These are phyloP conservation scores for Skeletonema menzelii DNA, from an alignment of 108 stramenopile genomes.

Conservation along the genomic window DNA sequence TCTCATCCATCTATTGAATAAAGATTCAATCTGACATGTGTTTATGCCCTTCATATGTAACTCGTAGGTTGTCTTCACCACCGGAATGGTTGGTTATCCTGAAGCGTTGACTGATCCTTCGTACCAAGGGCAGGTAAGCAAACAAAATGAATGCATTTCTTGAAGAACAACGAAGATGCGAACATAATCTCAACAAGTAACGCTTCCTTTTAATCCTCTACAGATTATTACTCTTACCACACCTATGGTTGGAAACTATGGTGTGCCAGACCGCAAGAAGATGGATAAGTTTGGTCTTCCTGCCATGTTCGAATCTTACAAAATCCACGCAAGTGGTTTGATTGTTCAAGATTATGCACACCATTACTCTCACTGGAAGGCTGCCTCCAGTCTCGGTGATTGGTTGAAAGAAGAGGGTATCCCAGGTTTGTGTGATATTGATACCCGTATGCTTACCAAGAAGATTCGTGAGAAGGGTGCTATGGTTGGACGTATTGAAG, in stretches of 20 bases:
- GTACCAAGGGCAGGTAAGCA: slow-evolving; percentile 92
- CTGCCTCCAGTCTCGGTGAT: slow-evolving; percentile 87
- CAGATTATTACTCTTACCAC: slow-evolving; percentile 90
- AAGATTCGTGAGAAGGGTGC: slow-evolving; percentile 96
- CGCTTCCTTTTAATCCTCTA: neutral
- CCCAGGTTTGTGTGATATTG: slow-evolving; percentile 93
- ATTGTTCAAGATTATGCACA: slow-evolving; percentile 93
- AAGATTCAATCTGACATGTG: neutral
- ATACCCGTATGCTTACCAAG: slow-evolving; percentile 96
- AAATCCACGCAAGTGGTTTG: slow-evolving; percentile 93
- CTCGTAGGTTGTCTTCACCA: slow-evolving; percentile 97
- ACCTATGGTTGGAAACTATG: slow-evolving; percentile 99
- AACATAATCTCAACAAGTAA: neutral
- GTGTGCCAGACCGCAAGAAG: slow-evolving; percentile 87
- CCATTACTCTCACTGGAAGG: slow-evolving; percentile 96
- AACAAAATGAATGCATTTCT: neutral
- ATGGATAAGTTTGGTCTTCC: slow-evolving; percentile 89
- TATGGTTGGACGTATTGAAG: slow-evolving; percentile 91
- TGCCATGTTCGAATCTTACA: slow-evolving; percentile 91
- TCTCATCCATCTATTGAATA: neutral
- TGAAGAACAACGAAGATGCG: neutral
- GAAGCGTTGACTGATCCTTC: slow-evolving; percentile 98
- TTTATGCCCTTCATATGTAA: neutral
- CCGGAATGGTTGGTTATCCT: slow-evolving; percentile 99
- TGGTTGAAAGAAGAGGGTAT: slow-evolving; percentile 97